phyloP scores from a whole-genome alignment of 2,329 filamentous ascomycete genomes.

The Diaporthe citrichinensis region DNA sequence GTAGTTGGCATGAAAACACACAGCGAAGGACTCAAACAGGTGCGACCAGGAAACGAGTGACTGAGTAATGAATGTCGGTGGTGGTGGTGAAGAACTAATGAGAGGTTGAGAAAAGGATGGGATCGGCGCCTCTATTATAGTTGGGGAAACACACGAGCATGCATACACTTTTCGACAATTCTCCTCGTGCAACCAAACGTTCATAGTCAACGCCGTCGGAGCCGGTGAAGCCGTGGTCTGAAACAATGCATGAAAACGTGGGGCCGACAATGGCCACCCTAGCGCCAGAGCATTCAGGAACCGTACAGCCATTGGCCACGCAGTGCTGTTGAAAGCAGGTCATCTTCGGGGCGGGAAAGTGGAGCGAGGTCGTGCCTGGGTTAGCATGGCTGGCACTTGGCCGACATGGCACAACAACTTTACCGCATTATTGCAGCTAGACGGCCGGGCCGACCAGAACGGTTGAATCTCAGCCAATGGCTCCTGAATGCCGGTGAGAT shows the following conservation, averaged over 20 bases:
- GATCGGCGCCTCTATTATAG: conserved; percentile 23
- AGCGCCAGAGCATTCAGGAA: background rate
- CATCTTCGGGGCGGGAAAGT: conserved; percentile 27
- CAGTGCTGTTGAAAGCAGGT: background rate
- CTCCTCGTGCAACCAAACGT: background rate
- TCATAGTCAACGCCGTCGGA: background rate
- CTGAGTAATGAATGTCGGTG: conserved; percentile 16
- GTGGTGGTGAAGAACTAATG: conserved; percentile 6
- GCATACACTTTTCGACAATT: background rate
- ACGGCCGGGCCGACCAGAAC: background rate
- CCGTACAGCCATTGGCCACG: conserved; percentile 1
- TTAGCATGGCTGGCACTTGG: background rate
- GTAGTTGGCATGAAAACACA: background rate
- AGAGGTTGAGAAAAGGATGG: background rate
- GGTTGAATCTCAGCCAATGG: background rate
- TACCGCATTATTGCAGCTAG: background rate
- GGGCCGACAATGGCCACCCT: background rate
- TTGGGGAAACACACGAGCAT: background rate
- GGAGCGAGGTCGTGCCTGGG: conserved; percentile 14
- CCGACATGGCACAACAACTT: background rate
- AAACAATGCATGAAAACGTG: conserved; percentile 5
- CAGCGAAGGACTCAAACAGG: background rate
- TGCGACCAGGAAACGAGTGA: background rate
- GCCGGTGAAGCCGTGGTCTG: background rate
- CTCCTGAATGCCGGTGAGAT: background rate